Evolutionary conservation across 1,284 basidiomycete genomes (phyloP).

Genomic region (Lignosus rhinocerotis): DNA sequence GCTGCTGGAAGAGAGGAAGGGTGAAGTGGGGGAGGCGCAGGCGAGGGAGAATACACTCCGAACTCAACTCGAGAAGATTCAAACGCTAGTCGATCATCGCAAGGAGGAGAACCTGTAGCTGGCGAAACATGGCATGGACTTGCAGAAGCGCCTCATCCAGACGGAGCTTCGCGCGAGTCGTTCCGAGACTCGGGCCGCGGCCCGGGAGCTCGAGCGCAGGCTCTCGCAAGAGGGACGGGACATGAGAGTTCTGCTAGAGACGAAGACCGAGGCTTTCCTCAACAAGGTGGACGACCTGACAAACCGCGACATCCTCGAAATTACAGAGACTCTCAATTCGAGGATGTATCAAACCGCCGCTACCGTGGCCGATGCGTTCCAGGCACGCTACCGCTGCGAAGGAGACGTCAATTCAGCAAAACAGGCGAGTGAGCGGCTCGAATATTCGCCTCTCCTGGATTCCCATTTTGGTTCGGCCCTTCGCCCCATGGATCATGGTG

Average conservation of each 20-base stretch:
- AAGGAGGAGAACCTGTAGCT: background rate
- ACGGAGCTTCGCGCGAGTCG: background rate
- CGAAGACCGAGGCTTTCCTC: slow-evolving; percentile 20
- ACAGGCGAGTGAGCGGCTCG: background rate
- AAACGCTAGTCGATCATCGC: background rate
- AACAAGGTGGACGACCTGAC: slow-evolving; percentile 21
- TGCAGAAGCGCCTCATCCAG: background rate
- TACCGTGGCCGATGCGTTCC: slow-evolving; percentile 18
- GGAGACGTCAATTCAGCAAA: background rate
- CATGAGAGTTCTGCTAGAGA: slow-evolving; percentile 17
- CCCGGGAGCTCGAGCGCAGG: background rate
- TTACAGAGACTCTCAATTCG: slow-evolving; percentile 24
- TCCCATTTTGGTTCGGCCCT: slow-evolving; percentile 38
- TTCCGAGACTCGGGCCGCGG: background rate
- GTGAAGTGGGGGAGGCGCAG: background rate
- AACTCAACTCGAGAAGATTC: background rate
- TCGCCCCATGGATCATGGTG: slow-evolving; percentile 35
- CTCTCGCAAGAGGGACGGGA: background rate
- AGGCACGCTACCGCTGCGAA: background rate
- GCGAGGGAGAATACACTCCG: background rate
- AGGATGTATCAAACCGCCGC: slow-evolving; percentile 28
- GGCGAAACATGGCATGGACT: background rate
- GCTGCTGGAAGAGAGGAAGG: background rate
- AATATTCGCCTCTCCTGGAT: slow-evolving; percentile 39
- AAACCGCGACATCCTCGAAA: slow-evolving; percentile 24